Evolutionary conservation across 352 stramenopile species (phyloP).

Genomic region (Phytopythium delawarense): DNA sequence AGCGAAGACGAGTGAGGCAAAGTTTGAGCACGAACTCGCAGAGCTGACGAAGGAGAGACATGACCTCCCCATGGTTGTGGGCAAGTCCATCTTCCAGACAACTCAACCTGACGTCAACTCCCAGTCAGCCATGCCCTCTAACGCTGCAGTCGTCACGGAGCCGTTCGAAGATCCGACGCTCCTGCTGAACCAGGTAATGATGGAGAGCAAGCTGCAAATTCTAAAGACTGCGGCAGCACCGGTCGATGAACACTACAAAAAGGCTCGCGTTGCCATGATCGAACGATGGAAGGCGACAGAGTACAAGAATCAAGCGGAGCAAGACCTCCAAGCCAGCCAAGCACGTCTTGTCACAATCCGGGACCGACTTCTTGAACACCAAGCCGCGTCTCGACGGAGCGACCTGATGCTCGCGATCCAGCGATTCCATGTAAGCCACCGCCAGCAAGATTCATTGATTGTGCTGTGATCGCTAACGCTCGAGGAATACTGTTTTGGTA

Average conservation of each 20-base stretch:
- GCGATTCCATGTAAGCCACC: slow-evolving; percentile 31
- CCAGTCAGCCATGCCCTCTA: not conserved
- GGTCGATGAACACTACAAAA: slow-evolving; percentile 56
- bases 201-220: slow-evolving; percentile 65
- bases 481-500: not conserved
- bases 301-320: slow-evolving; percentile 18
- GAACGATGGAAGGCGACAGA: slow-evolving; percentile 15
- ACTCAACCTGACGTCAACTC: slow-evolving; percentile 2
- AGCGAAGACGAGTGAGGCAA: slow-evolving; percentile 15
- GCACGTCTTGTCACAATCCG: slow-evolving; percentile 47
- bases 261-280: slow-evolving; percentile 33
- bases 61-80: slow-evolving; percentile 56
- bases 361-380: slow-evolving; percentile 49
- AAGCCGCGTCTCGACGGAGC: slow-evolving; percentile 31
- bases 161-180: slow-evolving; percentile 25
- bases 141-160: slow-evolving; percentile 14
- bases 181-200: slow-evolving; percentile 42
- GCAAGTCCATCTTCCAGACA: slow-evolving; percentile 43
- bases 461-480: not conserved
- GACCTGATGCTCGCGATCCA: slow-evolving; percentile 38
- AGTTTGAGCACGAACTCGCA: slow-evolving; percentile 25
- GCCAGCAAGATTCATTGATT: not conserved
- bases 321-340: slow-evolving; percentile 56
- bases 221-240: slow-evolving; percentile 43
- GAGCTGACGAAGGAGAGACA: slow-evolving; percentile 23